Conservation (phyloP, 2,329 filamentous ascomycete species). For the Diaporthe destruens region DNA sequence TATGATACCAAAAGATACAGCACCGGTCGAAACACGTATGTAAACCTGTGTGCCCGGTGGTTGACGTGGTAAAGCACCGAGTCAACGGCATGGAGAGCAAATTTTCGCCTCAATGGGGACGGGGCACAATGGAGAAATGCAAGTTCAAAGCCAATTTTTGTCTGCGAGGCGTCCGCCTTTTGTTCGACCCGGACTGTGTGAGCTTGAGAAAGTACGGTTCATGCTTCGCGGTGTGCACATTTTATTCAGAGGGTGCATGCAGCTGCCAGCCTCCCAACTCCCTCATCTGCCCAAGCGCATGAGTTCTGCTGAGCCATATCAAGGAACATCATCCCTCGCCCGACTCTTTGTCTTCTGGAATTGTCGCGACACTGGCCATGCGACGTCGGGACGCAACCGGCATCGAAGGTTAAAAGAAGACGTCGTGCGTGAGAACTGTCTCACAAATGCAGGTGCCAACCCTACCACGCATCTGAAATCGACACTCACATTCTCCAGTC, state of each 20-base stretch:
- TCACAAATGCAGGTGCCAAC: constrained; percentile 25
- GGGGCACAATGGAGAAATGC: not conserved
- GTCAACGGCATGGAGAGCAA: not conserved
- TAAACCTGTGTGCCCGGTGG: not conserved
- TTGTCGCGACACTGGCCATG: not conserved
- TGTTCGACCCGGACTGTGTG: not conserved
- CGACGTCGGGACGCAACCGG: constrained; percentile 11
- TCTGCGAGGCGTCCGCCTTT: not conserved
- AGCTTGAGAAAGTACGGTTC: not conserved
- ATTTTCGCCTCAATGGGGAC: not conserved
- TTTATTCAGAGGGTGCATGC: not conserved
- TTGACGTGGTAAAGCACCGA: constrained; percentile 18
- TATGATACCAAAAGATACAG: constrained; percentile 30
- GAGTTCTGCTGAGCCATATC: not conserved
- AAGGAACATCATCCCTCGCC: not conserved
- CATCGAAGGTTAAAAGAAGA: constrained; percentile 31
- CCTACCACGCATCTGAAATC: constrained; percentile 1
- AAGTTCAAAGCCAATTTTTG: not conserved
- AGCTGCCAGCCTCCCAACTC: not conserved
- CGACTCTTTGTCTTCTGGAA: not conserved
- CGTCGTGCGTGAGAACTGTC: not conserved
- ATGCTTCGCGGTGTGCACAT: not conserved
- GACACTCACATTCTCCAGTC: not conserved
- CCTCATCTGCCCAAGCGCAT: too few species aligned
- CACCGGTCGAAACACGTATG: not conserved